Conservation (phyloP, 441 rosid genomes). For the Euphorbia celastroides region DNA sequence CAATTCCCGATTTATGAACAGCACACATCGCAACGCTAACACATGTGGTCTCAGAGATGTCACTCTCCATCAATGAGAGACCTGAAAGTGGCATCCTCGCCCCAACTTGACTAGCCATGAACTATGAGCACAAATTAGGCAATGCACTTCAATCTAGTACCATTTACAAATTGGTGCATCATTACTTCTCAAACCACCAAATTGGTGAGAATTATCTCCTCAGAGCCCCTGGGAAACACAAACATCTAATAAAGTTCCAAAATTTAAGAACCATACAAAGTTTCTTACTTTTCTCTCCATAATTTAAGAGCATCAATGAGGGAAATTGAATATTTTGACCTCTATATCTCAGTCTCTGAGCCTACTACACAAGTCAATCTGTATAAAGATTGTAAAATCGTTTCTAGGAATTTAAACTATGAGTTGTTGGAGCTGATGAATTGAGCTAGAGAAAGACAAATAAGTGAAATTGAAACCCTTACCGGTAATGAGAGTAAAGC, state of each 20-base stretch:
- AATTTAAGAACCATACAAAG: neutral
- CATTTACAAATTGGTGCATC: neutral
- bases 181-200: conserved; percentile 11
- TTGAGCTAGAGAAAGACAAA: neutral
- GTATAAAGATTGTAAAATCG: neutral
- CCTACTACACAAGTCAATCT: neutral
- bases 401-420: neutral
- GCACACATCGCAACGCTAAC: conserved; percentile 26
- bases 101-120: conserved; percentile 53
- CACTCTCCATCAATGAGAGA: conserved; percentile 28
- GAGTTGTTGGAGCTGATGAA: neutral
- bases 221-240: neutral
- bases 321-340: neutral
- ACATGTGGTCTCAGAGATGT: conserved; percentile 29
- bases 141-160: neutral
- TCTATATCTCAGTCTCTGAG: neutral
- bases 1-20: conserved; percentile 26
- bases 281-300: neutral
- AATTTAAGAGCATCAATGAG: neutral
- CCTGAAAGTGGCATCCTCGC: conserved; percentile 30
- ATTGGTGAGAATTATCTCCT: conserved; percentile 4
- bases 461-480: conserved; percentile 10
- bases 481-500: conserved; percentile 13
- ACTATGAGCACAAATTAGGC: conserved; percentile 18
- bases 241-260: neutral